These are phyloP conservation scores for Tylopilus orsonianus DNA, from an alignment of 1,284 basidiomycete genomes.

Conservation along the genomic window DNA sequence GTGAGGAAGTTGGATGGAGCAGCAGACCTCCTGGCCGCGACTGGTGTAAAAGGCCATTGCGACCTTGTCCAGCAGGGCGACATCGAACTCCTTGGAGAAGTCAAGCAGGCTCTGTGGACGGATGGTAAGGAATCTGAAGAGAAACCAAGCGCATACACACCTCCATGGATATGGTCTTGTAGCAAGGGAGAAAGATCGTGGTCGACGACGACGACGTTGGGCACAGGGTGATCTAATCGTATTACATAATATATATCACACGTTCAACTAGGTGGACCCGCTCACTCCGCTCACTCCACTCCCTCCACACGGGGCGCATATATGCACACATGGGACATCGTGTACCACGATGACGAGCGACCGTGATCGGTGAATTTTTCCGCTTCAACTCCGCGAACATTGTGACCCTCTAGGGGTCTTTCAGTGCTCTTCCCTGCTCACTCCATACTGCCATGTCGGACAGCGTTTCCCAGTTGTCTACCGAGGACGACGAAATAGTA, in stretches of 20 bases:
- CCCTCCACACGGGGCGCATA: too few species aligned
- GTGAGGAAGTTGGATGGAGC: conserved; percentile 11
- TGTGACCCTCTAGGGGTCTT: conserved; percentile 3
- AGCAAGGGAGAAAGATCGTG: conserved; percentile 11
- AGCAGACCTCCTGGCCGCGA: conserved; percentile 69
- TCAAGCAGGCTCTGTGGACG: conserved; percentile 73
- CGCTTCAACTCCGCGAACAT: conserved; percentile 27
- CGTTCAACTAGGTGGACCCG: conserved; percentile 13
- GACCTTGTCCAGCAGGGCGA: conserved; percentile 81
- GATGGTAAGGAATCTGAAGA: conserved; percentile 22
- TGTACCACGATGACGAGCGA: conserved; percentile 12
- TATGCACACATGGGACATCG: conserved; percentile 1
- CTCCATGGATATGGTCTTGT: conserved; percentile 35
- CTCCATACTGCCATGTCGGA: conserved; percentile 18
- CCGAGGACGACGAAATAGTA: conserved; percentile 27
- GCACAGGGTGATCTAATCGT: conserved; percentile 45
- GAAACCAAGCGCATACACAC: conserved; percentile 21
- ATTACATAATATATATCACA: conserved; percentile 35
- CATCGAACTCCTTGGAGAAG: conserved; percentile 85
- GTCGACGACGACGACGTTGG: conserved; percentile 37
- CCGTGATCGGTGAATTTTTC: conserved; percentile 5
- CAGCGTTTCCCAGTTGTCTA: conserved; percentile 15
- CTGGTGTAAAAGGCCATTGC: conserved; percentile 83
- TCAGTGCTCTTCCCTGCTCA: not conserved
- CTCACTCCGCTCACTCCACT: too few species aligned